Conservation (phyloP, 23 red algal genomes). For the Cyanidium caldarium region DNA sequence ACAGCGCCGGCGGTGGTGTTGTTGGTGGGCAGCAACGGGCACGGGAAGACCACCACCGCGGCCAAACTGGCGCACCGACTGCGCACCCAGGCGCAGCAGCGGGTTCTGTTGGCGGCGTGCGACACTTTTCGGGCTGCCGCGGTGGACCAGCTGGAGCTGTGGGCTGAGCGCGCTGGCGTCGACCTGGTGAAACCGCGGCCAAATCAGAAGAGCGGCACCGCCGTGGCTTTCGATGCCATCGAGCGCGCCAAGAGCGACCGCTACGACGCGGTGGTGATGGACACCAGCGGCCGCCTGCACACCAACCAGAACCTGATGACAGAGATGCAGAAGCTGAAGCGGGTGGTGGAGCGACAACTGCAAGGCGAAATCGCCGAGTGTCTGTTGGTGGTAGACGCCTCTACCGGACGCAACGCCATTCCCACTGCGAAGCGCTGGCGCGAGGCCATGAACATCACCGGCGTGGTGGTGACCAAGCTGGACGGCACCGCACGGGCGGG, state of each 20-base stretch:
- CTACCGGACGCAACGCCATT: conserved; percentile 80
- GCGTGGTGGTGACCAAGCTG: conserved; percentile 82
- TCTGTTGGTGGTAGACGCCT: conserved; percentile 79
- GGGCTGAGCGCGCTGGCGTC: conserved; percentile 47
- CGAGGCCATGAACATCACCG: conserved; percentile 44
- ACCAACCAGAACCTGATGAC: conserved; percentile 82
- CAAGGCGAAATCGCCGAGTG: conserved; percentile 38
- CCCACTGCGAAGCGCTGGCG: conserved; percentile 51
- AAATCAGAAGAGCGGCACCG: conserved; percentile 38
- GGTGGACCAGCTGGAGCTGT: conserved; percentile 69
- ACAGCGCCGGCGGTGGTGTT: conserved; percentile 48
- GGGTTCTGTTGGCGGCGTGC: conserved; percentile 56
- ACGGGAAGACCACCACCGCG: conserved; percentile 92
- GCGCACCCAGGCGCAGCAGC: conserved; percentile 28
- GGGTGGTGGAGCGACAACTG: conserved; percentile 38
- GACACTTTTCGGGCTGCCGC: conserved; percentile 92
- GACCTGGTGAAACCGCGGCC: conserved; percentile 37
- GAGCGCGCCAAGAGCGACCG: conserved; percentile 21
- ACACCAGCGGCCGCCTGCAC: conserved; percentile 84
- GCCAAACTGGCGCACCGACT: conserved; percentile 72
- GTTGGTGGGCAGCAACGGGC: conserved; percentile 78
- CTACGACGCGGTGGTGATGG: conserved; percentile 73
- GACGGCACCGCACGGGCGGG: conserved; percentile 87
- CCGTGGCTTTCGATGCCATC: conserved; percentile 55
- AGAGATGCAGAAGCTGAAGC: conserved; percentile 73